These are phyloP conservation scores for Populus tomentosa DNA, from an alignment of 441 rosid genomes.

Conservation along the genomic window DNA sequence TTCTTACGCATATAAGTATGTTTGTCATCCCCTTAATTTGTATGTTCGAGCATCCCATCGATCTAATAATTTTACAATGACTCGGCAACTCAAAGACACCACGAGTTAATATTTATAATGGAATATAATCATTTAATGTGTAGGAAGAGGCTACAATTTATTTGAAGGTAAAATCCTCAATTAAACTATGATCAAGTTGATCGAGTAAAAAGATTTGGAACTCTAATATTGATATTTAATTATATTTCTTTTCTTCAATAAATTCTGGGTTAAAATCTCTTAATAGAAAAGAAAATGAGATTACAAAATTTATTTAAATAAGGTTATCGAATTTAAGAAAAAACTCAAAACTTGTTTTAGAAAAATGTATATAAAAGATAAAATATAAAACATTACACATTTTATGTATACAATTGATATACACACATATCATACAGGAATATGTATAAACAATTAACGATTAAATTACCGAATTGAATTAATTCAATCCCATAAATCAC, in stretches of 20 bases:
- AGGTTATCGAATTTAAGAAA: too few species aligned
- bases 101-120: neutral
- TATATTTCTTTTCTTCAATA: neutral
- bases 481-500: neutral
- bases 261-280: neutral
- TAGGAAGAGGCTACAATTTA: neutral
- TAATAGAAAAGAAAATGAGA: too few species aligned
- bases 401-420: neutral
- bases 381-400: neutral
- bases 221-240: neutral
- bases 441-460: too few species aligned
- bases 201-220: neutral
- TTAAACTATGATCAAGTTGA: neutral
- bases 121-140: neutral
- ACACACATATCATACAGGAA: neutral
- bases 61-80: neutral
- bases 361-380: too few species aligned
- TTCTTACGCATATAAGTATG: neutral
- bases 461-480: neutral
- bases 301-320: too few species aligned
- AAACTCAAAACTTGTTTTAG: too few species aligned
- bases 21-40: neutral
- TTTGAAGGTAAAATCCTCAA: neutral
- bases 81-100: neutral
- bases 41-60: neutral